Conservation (phyloP, 1,139 yeast species). For the Suhomyces chickasaworum region DNA sequence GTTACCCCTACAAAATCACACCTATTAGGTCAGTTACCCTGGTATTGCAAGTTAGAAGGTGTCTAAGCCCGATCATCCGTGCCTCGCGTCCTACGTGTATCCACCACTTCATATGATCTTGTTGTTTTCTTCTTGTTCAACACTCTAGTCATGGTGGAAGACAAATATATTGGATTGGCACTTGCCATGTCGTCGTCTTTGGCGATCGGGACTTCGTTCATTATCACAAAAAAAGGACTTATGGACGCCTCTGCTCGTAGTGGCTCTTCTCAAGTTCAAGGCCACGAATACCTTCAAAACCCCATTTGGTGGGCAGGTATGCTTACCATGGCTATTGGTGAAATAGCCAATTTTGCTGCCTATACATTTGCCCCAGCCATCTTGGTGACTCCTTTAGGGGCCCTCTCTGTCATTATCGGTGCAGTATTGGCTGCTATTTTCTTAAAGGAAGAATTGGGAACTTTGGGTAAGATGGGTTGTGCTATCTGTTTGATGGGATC, state of each 20-base stretch:
- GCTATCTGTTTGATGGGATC: constrained; percentile 89
- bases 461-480: constrained; percentile 92
- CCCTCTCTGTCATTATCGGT: constrained; percentile 85
- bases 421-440: constrained; percentile 87
- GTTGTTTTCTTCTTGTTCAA: constrained; percentile 2
- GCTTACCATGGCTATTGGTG: constrained; percentile 89
- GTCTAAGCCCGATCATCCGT: constrained; percentile 1
- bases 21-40: background rate
- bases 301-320: constrained; percentile 98
- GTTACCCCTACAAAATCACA: background rate
- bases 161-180: constrained; percentile 86
- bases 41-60: background rate
- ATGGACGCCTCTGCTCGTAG: constrained; percentile 67
- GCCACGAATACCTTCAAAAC: constrained; percentile 72
- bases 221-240: constrained; percentile 85
- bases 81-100: constrained; percentile 10
- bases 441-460: constrained; percentile 82
- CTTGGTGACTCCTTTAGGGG: constrained; percentile 89
- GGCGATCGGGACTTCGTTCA: constrained; percentile 89
- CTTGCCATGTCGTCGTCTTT: constrained; percentile 85
- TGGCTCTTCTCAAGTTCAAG: constrained; percentile 65
- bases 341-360: constrained; percentile 90
- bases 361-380: constrained; percentile 95
- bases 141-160: constrained; percentile 51
- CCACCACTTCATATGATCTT: constrained; percentile 2